A percentile compares a stretch with the other conserved stretches of the same genome.
Conservation (phyloP, 139 green algal species). For the Nannochloris sp. region DNA sequence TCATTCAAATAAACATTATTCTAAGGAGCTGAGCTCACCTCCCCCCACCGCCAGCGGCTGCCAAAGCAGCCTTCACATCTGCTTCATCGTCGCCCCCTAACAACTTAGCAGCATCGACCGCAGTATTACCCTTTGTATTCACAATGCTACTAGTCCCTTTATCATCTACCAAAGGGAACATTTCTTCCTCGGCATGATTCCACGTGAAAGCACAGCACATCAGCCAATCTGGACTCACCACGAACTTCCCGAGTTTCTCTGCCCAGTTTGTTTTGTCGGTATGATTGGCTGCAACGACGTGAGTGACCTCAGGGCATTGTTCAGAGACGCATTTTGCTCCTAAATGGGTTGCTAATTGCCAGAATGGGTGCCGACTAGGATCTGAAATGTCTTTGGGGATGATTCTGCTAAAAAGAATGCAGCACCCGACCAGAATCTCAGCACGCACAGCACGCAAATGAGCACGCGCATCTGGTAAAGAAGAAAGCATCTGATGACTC, state of each 20-base stretch:
- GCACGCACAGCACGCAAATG: constrained; percentile 27
- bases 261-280: constrained; percentile 50
- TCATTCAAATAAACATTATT: not conserved
- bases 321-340: constrained; percentile 48
- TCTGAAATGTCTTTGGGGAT: constrained; percentile 40
- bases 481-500: not conserved
- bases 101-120: not conserved
- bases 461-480: constrained; percentile 23
- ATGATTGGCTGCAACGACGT: constrained; percentile 50
- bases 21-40: too few relatives aligned
- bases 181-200: constrained; percentile 26
- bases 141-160: too few relatives aligned
- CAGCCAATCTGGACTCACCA: constrained; percentile 52
- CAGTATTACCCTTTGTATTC: not conserved
- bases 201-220: constrained; percentile 34
- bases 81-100: not conserved
- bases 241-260: constrained; percentile 12
- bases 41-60: not conserved
- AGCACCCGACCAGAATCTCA: constrained; percentile 30
- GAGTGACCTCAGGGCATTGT: constrained; percentile 32
- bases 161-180: constrained; percentile 31
- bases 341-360: constrained; percentile 62
- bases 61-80: not conserved
- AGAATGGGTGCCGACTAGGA: constrained; percentile 59
- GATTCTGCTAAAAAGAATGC: constrained; percentile 67